Evolutionary conservation across 164 flowering plant genomes (phyloP), one percentile per base, ranked within the genome.

Genomic region (Piper longum): DNA sequence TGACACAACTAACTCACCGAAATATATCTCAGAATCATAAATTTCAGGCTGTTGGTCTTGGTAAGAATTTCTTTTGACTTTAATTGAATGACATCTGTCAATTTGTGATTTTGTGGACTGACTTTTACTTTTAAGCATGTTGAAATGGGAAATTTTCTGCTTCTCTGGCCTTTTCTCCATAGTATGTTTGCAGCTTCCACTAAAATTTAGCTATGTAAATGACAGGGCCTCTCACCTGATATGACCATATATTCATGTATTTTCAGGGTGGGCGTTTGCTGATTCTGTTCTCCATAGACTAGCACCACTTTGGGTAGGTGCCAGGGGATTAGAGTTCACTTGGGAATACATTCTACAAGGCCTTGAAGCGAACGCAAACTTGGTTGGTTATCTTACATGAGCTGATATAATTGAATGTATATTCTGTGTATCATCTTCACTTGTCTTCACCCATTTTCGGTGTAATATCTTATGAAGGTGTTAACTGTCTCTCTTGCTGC

Each of bases 261-360:
- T 79, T 63, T 57, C 74, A 93, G 99, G 99, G 44, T 93, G 99
- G 99, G 99, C 99, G 60, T 93, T 93, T 76, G 99, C 99, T 59
- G 99, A 90, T 78, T 80, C 99, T 67, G 92, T 93, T 60, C 78
- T 93, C 54, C 99, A 93, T 77, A 82, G 99, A 70, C 71, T 93
- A 67, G 92, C 88, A 67, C 99, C 99, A 3, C 97, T 93, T 19
- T 93, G 97, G 99, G 90, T 93, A 51, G 99, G 99, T 61, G 99
- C 99, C 39, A 87, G 96, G 78, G 99, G 99, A 41, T 75, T 93
- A 42, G 99, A 93, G 63, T 93, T 93, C 70, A 87, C 99, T 48
- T 93, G 97, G 96, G 97, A 90, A 70, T 93, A 81, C 79, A 72
- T 93, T 74, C 70, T 93, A 62, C 99, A 93, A 79, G 97, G 99